A percentile compares a stretch with the other conserved stretches of the same genome.
These are phyloP conservation scores for Trypanosomatidae sp. DNA, from an alignment of 208 protist species.

Conservation along the genomic window DNA sequence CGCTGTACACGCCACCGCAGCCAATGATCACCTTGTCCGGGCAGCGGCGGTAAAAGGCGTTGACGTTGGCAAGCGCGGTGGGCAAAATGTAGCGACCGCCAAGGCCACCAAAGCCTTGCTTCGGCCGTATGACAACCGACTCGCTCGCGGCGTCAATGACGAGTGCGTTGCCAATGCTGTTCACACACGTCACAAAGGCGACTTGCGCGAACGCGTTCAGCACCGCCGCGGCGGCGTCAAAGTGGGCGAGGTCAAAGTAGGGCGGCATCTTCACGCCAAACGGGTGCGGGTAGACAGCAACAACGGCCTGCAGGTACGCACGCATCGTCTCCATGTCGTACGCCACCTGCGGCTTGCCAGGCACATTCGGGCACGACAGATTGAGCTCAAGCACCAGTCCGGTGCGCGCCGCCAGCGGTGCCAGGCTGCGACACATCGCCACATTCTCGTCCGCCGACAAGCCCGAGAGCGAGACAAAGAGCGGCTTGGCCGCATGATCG, in stretches of 20 bases:
- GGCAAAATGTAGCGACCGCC: slow-evolving; percentile 70
- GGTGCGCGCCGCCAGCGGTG: slow-evolving; percentile 31
- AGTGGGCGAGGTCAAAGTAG: slow-evolving; percentile 86
- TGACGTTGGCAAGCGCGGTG: slow-evolving; percentile 85
- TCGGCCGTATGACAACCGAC: slow-evolving; percentile 75
- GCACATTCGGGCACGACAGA: slow-evolving; percentile 83
- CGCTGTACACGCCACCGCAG: slow-evolving; percentile 72
- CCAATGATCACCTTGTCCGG: slow-evolving; percentile 71
- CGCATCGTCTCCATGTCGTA: slow-evolving; percentile 79
- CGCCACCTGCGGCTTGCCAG: slow-evolving; percentile 80
- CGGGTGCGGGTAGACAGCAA: slow-evolving; percentile 36
- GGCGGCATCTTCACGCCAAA: slow-evolving; percentile 87
- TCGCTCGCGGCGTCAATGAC: slow-evolving; percentile 74
- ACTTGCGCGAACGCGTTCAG: slow-evolving; percentile 74
- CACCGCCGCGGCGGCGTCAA: slow-evolving; percentile 66
- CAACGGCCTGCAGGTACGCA: slow-evolving; percentile 40
- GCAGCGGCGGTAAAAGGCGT: slow-evolving; percentile 78
- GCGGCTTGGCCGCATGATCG: slow-evolving; percentile 56
- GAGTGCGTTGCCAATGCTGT: slow-evolving; percentile 82
- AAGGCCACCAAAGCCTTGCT: slow-evolving; percentile 78
- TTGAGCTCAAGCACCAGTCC: slow-evolving; percentile 75
- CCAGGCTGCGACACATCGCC: slow-evolving; percentile 41
- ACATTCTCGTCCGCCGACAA: slow-evolving; percentile 67
- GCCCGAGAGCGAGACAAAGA: slow-evolving; percentile 78
- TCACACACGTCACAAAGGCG: slow-evolving; percentile 78